Conservation (phyloP, 2,329 filamentous ascomycete genomes). For the Xenoacremonium recifei region DNA sequence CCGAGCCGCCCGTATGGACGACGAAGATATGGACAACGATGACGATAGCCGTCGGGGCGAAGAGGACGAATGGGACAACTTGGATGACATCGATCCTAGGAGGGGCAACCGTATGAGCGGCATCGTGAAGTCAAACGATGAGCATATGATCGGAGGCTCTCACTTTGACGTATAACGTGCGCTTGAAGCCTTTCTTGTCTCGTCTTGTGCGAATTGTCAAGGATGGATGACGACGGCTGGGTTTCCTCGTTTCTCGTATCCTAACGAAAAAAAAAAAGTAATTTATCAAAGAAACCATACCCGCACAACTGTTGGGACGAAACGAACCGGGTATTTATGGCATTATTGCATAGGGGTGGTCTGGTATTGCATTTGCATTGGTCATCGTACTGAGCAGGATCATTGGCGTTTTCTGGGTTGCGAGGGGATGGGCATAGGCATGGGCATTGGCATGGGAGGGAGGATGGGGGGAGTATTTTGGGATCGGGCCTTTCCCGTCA, state of each 20-base stretch:
- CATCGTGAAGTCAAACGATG: constrained; percentile 59
- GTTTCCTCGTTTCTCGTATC: constrained; percentile 23
- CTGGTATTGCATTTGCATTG: constrained; percentile 29
- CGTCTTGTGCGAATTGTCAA: constrained; percentile 20
- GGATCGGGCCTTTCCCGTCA: no score
- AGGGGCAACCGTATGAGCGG: constrained; percentile 63
- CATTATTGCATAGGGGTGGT: constrained; percentile 33
- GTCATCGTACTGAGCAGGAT: constrained; percentile 24
- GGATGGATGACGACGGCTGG: constrained; percentile 23
- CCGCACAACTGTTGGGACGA: constrained; percentile 20
- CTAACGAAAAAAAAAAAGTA: no score
- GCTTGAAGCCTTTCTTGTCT: constrained; percentile 12
- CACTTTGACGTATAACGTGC: constrained; percentile 66
- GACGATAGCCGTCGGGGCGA: constrained; percentile 58
- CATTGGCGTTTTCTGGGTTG: constrained; percentile 28
- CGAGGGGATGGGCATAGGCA: constrained; percentile 12
- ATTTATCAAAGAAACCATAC: constrained; percentile 21
- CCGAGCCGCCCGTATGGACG: constrained; percentile 41
- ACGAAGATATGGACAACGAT: constrained; percentile 58
- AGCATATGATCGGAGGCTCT: constrained; percentile 61
- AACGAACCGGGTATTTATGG: constrained; percentile 32
- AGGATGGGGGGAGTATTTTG: no score
- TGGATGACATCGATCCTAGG: constrained; percentile 52
- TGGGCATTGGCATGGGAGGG: no score
- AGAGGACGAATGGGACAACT: constrained; percentile 56